Percentiles rank a stretch among this genome's conserved stretches.
Evolutionary conservation across 805 yeast species (phyloP).

Genomic region (Candida parachauliodes): DNA sequence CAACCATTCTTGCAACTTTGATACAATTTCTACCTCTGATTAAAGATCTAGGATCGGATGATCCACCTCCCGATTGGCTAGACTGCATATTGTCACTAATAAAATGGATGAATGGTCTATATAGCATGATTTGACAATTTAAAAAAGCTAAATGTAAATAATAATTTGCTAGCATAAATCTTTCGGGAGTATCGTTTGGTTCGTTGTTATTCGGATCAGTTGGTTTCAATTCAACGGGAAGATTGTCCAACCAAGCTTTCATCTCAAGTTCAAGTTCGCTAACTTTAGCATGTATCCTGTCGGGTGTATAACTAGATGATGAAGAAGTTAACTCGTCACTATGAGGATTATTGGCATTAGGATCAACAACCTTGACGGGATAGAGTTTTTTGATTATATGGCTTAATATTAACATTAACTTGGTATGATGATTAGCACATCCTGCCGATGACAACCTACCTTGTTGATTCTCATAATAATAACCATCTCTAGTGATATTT

Average conservation of each 20-base stretch:
- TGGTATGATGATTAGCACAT: conserved; percentile 83
- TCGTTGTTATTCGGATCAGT: conserved; percentile 50
- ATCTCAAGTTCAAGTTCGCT: conserved; percentile 65
- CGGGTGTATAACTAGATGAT: conserved; percentile 20
- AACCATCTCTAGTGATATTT: conserved; percentile 67
- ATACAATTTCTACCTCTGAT: conserved; percentile 81
- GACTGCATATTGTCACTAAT: conserved; percentile 50
- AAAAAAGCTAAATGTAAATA: conserved; percentile 67
- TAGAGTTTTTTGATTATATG: conserved; percentile 70
- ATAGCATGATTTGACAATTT: conserved; percentile 75
- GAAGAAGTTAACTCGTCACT: conserved; percentile 8
- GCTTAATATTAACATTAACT: conserved; percentile 64
- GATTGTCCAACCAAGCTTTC: conserved; percentile 63
- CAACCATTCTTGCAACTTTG: conserved; percentile 77
- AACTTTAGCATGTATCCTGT: conserved; percentile 43
- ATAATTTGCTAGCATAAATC: conserved; percentile 70
- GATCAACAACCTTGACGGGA: conserved; percentile 52
- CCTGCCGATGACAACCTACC: conserved; percentile 63
- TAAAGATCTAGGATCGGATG: conserved; percentile 55
- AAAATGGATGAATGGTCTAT: conserved; percentile 86
- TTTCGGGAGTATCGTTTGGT: conserved; percentile 37
- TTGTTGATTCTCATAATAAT: conserved; percentile 45
- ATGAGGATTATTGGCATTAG: conserved; percentile 8
- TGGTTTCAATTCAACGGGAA: conserved; percentile 72
- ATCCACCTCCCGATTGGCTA: conserved; percentile 13